phyloP scores from a whole-genome alignment of 768 basidiomycete genomes.

The Podaxis carcinomalis region DNA sequence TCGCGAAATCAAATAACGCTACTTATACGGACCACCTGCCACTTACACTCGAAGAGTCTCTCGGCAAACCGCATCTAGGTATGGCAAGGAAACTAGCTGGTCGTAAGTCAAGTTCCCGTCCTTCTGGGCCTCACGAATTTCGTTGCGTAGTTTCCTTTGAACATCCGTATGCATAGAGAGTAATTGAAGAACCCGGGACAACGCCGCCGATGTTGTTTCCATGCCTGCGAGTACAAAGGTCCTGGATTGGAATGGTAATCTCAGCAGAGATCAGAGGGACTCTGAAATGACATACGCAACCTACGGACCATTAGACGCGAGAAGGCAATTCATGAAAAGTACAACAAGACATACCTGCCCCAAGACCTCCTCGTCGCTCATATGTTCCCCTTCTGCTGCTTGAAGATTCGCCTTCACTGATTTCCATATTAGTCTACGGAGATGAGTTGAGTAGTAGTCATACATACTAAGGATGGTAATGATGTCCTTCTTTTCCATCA shows the following conservation, averaged over 20 bases:
- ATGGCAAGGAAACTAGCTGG: constrained; percentile 29
- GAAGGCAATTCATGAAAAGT: neutral
- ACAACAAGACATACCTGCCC: constrained; percentile 19
- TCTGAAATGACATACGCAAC: too few species aligned
- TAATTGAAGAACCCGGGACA: constrained; percentile 16
- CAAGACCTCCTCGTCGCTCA: constrained; percentile 29
- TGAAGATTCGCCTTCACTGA: neutral
- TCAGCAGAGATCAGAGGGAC: neutral
- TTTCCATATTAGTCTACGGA: neutral
- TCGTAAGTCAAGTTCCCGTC: constrained; percentile 29
- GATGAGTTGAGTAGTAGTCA: neutral
- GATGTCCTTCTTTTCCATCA: neutral
- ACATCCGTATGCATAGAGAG: constrained; percentile 16
- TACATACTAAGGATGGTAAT: constrained; percentile 10
- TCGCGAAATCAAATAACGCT: too few species aligned
- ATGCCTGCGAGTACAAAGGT: constrained; percentile 21
- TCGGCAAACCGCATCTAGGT: constrained; percentile 35
- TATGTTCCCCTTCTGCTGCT: constrained; percentile 24
- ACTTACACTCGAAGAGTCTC: constrained; percentile 35
- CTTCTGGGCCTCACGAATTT: constrained; percentile 20
- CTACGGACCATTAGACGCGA: neutral
- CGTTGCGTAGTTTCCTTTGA: constrained; percentile 19
- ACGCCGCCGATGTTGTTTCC: constrained; percentile 20
- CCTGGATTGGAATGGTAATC: constrained; percentile 7
- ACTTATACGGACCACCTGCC: too few species aligned